Percentiles rank a stretch among this genome's conserved stretches.
These are phyloP conservation scores for Populus ilicifolia DNA, from an alignment of 345 rosid species.

Conservation along the genomic window DNA sequence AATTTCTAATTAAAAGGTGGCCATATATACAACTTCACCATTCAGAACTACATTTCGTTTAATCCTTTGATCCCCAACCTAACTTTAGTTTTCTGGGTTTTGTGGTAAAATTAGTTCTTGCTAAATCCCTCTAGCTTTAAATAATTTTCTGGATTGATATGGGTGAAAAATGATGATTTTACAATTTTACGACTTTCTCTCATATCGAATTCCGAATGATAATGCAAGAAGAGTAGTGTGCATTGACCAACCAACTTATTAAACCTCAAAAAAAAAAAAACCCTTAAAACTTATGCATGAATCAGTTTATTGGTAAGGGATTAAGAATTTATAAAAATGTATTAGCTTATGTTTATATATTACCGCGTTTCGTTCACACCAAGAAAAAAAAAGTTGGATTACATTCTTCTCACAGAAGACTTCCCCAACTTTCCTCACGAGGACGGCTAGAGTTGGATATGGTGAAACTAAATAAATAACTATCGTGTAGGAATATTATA, in stretches of 20 bases:
- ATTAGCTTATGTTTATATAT: not conserved
- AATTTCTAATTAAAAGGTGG: too few species aligned
- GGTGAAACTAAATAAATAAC: not conserved
- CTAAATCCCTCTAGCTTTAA: too few species aligned
- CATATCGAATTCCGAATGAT: too few species aligned
- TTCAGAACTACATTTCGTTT: too few species aligned
- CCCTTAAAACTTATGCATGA: not conserved
- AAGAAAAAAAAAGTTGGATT: not conserved
- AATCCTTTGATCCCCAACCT: too few species aligned
- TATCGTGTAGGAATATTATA: not conserved
- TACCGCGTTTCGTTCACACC: not conserved
- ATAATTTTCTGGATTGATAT: too few species aligned
- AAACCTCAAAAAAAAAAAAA: not conserved
- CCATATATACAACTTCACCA: too few species aligned
- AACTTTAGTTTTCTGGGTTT: too few species aligned
- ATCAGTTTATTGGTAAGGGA: not conserved
- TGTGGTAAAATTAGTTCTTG: too few species aligned
- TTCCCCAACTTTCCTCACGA: not conserved
- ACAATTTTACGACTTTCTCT: too few species aligned
- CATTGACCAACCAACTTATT: not conserved
- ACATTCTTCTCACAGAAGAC: not conserved
- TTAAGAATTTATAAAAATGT: not conserved
- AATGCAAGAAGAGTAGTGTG: too few species aligned
- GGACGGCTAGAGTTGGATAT: not conserved
- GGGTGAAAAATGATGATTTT: too few species aligned